Evolutionary conservation across 1,139 yeast genomes (phyloP).

Genomic region (Geotrichum candidum): DNA sequence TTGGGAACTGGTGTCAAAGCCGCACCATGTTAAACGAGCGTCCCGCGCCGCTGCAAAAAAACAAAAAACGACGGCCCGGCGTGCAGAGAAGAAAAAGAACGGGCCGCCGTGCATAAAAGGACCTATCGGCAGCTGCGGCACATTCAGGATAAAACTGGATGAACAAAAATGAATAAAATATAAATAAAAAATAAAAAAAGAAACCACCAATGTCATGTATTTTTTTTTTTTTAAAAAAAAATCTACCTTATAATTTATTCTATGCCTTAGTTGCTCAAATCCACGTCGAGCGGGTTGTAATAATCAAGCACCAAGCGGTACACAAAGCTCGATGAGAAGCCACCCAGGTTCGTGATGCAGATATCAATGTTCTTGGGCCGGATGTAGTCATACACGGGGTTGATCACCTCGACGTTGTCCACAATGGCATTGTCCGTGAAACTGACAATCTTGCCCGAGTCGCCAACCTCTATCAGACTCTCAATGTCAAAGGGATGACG

Average conservation of each 20-base stretch:
- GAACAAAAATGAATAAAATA: no score
- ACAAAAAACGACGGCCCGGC: no score
- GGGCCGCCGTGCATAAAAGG: no score
- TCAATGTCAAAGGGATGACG: slow-evolving; percentile 89
- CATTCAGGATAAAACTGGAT: no score
- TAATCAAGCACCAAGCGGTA: slow-evolving; percentile 94
- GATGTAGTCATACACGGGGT: slow-evolving; percentile 88
- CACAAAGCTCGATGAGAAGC: slow-evolving; percentile 92
- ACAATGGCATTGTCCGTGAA: slow-evolving; percentile 57
- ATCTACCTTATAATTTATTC: neutral
- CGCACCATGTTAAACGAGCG: no score
- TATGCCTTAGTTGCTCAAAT: slow-evolving; percentile 9
- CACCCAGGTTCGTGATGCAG: slow-evolving; percentile 91
- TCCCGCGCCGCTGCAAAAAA: no score
- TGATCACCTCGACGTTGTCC: slow-evolving; percentile 75
- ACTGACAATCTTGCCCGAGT: slow-evolving; percentile 74
- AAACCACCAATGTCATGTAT: neutral
- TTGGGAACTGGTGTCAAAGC: no score
- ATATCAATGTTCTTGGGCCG: slow-evolving; percentile 94
- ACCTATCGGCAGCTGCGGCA: no score
- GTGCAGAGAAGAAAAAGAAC: no score
- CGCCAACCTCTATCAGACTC: slow-evolving; percentile 86
- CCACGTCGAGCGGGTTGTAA: slow-evolving; percentile 78
- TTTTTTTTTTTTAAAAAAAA: no score
- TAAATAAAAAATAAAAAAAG: no score